Evolutionary conservation across 805 yeast species (phyloP).

Genomic region (Nadsonia fulvescens): DNA sequence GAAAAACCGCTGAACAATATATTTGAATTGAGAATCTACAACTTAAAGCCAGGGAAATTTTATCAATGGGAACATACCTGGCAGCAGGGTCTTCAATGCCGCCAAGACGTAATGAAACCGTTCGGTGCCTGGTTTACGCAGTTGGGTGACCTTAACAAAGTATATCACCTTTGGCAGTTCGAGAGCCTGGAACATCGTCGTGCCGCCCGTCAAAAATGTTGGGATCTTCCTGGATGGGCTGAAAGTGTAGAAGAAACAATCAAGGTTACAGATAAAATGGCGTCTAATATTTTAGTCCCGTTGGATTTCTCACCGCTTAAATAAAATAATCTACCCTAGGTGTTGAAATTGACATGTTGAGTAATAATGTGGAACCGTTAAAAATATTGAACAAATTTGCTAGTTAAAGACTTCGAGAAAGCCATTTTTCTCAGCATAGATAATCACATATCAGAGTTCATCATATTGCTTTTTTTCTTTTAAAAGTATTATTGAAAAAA

Average conservation of each 20-base stretch:
- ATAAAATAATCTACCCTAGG: constrained; percentile 9
- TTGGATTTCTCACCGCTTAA: constrained; percentile 23
- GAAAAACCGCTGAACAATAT: constrained; percentile 25
- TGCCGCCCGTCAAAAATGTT: constrained; percentile 23
- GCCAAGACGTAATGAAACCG: constrained; percentile 30
- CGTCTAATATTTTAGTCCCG: constrained; percentile 22
- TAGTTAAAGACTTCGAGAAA: too few species aligned
- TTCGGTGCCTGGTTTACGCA: constrained; percentile 29
- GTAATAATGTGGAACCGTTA: too few species aligned
- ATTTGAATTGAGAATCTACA: constrained; percentile 24
- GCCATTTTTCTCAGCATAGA: too few species aligned
- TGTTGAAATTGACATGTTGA: too few species aligned
- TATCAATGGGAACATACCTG: constrained; percentile 27
- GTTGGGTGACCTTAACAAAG: constrained; percentile 23
- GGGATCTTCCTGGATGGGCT: constrained; percentile 29
- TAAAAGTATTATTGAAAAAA: too few species aligned
- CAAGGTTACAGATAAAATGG: constrained; percentile 21
- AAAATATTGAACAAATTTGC: too few species aligned
- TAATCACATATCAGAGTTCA: too few species aligned
- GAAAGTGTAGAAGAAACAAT: constrained; percentile 27
- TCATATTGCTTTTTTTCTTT: too few species aligned
- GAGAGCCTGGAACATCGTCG: constrained; percentile 26
- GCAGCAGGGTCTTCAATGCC: constrained; percentile 23
- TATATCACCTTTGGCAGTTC: constrained; percentile 27
- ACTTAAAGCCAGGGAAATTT: constrained; percentile 22